phyloP scores from a whole-genome alignment of 306 rosid species.

The Lathyrus aphaca region DNA sequence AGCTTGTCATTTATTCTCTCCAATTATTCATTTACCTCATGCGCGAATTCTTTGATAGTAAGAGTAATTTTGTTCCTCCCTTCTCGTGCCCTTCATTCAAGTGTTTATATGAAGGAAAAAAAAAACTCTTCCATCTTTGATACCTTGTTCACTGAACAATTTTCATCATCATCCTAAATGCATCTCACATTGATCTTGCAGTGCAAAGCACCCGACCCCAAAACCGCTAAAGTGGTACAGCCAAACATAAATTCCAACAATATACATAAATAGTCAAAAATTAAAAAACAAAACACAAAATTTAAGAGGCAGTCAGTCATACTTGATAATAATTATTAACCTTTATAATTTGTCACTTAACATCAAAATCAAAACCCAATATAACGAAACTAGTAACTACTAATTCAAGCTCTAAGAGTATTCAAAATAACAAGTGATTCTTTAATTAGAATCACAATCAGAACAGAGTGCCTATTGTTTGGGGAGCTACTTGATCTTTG shows the following conservation, averaged over 20 bases:
- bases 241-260: background rate
- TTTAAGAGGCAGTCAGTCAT: background rate
- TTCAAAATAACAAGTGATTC: constrained; percentile 4
- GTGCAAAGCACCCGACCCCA: background rate
- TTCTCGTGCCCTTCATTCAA: no score
- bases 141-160: background rate
- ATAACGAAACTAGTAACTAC: background rate
- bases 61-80: no score
- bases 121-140: background rate
- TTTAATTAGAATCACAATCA: background rate
- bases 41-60: no score
- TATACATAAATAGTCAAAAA: background rate
- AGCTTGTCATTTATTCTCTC: no score
- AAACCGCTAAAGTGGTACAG: background rate
- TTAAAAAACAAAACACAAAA: background rate
- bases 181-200: background rate
- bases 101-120: background rate
- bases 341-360: background rate
- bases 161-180: background rate
- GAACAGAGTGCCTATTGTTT: background rate
- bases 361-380: background rate
- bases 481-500: background rate
- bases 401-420: background rate
- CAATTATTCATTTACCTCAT: no score
- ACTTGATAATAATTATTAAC: background rate